phyloP scores from a whole-genome alignment of 306 rosid genomes.

The Castanea crenata region DNA sequence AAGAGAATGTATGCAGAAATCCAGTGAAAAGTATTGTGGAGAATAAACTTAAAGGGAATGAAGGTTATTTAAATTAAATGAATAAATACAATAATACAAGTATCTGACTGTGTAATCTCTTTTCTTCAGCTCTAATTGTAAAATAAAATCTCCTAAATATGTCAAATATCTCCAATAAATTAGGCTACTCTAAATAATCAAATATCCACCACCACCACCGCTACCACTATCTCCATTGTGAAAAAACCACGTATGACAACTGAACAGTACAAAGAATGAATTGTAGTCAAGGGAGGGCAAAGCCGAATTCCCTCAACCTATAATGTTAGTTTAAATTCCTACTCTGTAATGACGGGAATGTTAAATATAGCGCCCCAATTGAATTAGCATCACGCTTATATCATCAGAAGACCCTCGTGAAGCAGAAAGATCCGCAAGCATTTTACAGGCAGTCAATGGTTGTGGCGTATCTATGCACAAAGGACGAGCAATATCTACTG shows the following conservation, averaged over 20 bases:
- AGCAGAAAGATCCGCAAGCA: constrained; percentile 67
- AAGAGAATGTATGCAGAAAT: not conserved
- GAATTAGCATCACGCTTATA: constrained; percentile 77
- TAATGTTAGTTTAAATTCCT: constrained; percentile 16
- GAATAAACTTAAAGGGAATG: not conserved
- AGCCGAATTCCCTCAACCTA: not conserved
- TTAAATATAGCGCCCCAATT: constrained; percentile 50
- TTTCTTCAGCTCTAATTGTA: not conserved
- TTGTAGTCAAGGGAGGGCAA: not conserved
- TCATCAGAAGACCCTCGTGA: constrained; percentile 86
- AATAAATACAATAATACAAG: not conserved
- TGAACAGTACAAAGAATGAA: not conserved
- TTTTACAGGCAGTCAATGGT: constrained; percentile 72
- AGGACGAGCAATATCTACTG: constrained; percentile 74
- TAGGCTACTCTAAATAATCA: constrained; percentile 5
- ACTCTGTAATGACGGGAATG: constrained; percentile 5
- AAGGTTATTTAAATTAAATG: not conserved
- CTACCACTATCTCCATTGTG: not conserved
- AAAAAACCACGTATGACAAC: not conserved
- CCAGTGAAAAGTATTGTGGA: not conserved
- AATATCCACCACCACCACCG: not conserved
- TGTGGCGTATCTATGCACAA: constrained; percentile 39
- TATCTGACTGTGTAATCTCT: not conserved
- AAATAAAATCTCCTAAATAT: not conserved
- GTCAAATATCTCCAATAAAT: constrained; percentile 19